Percentiles rank a stretch among this genome's conserved stretches.
Conservation (phyloP, 768 basidiomycete species). For the Tulasnella sp. region DNA sequence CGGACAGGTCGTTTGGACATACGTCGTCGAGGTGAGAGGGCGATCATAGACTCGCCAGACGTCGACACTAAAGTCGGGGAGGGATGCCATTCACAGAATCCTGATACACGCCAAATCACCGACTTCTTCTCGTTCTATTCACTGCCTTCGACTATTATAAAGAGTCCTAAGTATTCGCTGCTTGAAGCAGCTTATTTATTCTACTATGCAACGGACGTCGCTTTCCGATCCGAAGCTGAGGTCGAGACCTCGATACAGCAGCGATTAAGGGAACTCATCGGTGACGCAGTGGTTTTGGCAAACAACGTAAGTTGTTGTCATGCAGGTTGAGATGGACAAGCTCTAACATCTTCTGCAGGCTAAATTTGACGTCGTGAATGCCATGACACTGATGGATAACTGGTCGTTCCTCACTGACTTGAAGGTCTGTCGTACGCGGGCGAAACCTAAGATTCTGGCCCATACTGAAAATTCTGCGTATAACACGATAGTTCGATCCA, state of each 20-base stretch:
- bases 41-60: constrained; percentile 3
- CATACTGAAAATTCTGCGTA: neutral
- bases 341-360: constrained; percentile 40
- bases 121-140: constrained; percentile 98
- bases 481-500: constrained; percentile 64
- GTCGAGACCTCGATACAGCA: constrained; percentile 60
- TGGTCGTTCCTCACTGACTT: constrained; percentile 72
- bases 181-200: constrained; percentile 93
- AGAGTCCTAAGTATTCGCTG: constrained; percentile 59
- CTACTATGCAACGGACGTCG: constrained; percentile 88
- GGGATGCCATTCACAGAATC: constrained; percentile 54
- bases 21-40: constrained; percentile 80
- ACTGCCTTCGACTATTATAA: constrained; percentile 89
- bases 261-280: constrained; percentile 65
- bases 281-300: constrained; percentile 77
- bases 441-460: neutral
- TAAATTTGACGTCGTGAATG: constrained; percentile 95
- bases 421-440: constrained; percentile 49
- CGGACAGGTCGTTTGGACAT: constrained; percentile 91
- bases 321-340: neutral
- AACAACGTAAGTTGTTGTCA: constrained; percentile 44
- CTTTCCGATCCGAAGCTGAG: constrained; percentile 60
- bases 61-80: neutral
- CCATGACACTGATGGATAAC: constrained; percentile 93
- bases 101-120: constrained; percentile 74